Base-by-base conservation (phyloP, 2,329 filamentous ascomycete species). In the Hypoxylon sp. region DNA sequence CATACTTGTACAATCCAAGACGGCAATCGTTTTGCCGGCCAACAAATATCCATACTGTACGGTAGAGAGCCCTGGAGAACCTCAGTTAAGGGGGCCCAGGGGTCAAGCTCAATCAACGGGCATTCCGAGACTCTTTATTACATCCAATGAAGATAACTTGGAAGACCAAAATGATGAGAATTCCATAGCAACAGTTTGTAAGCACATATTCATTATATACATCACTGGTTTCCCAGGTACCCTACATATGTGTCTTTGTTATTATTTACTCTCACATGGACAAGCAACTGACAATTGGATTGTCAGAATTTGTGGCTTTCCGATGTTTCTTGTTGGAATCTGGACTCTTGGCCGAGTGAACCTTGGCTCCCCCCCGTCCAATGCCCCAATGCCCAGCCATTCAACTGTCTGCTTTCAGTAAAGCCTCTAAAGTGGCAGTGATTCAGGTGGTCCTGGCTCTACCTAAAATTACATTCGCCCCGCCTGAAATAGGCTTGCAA, bases 401-500 rank as follows among this genome's bases (percentile, higher is more conserved):
- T 59, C 37, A 39, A 39, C 66, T 48, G 44, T 35, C 66, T 59
- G 59, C n/a, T 48, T 66, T 64, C 37, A 66, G 66, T 69, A 55
- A 69, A 55, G 66, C 59, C 17, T 59, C 66, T 61, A 37, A n/a
- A 63, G 55, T 59, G 66, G 66, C 60, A 54, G 63, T 71, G 66
- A 63, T 63, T 60, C 52, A 61, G 52, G 60, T 64, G 58, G 54
- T 44, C 58, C 29, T 60, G 59, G 63, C 59, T 55, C 63, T 55
- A 64, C 63, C 52, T 68, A 65, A 63, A 66, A 71, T 71, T 71
- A 71, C 68, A 44, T 63, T 53, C 48, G 62, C 58, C 68, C 65
- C 65, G 65, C 65, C 62, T 58, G 50, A 66, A 66, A 60, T 59
- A 62, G 52, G 44, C 65, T 39, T 67, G 65, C 61, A 70, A 70